Percentiles rank a stretch among this genome's conserved stretches.
phyloP scores from a whole-genome alignment of 192 early-diverging fungal species.

The Coemansia sp. region DNA sequence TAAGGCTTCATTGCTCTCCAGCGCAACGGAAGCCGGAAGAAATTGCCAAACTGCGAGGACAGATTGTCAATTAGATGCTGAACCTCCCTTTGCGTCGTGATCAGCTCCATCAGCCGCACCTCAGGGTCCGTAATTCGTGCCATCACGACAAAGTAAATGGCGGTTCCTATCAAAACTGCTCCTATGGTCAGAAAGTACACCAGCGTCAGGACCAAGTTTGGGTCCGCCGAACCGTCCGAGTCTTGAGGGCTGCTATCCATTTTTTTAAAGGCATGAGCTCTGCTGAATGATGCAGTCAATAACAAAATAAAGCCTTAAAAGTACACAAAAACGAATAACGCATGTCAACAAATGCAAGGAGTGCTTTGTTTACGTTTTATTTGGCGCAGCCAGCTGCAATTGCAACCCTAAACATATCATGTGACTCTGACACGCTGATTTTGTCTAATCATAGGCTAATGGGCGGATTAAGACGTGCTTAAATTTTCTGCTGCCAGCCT shows the following conservation, averaged over 20 bases:
- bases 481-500: background rate
- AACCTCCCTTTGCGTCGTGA: conserved; percentile 61
- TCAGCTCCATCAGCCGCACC: conserved; percentile 55
- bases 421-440: background rate
- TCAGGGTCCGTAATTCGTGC: conserved; percentile 55
- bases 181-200: conserved; percentile 58
- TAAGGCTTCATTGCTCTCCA: conserved; percentile 56
- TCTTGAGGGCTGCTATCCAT: conserved; percentile 5
- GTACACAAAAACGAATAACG: background rate
- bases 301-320: background rate
- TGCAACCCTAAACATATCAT: conserved; percentile 8
- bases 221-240: conserved; percentile 25
- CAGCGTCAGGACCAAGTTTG: conserved; percentile 45
- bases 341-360: background rate
- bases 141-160: conserved; percentile 57
- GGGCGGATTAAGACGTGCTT: background rate
- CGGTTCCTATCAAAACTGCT: conserved; percentile 50
- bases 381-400: background rate
- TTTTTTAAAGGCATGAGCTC: background rate
- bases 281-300: background rate
- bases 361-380: background rate
- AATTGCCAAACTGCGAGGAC: conserved; percentile 54
- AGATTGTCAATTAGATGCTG: conserved; percentile 61
- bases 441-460: background rate
- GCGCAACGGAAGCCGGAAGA: conserved; percentile 51